Evolutionary conservation across 2,329 filamentous ascomycete genomes (phyloP), one percentile per base, ranked within the genome.

Genomic region (Neophaeococcomyces mojaviensis): DNA sequence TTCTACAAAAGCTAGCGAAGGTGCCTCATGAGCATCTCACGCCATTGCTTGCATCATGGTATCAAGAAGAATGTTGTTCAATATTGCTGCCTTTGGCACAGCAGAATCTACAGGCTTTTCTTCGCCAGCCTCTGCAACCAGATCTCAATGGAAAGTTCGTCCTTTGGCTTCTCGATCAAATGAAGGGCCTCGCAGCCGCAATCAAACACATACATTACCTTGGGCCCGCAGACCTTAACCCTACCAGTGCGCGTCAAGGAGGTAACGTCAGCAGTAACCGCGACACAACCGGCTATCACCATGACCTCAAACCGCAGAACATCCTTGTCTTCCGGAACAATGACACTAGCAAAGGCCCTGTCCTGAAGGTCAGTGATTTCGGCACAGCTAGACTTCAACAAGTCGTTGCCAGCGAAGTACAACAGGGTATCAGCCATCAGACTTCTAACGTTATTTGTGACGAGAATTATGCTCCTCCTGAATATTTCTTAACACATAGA

Each of bases 261-360:
- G 24, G 9, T 4, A 18, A 38, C 35, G n/a, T n/a, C n/a, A n/a
- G n/a, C n/a, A 20, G 35, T 5, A 16, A 37, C 16, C 22, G 39
- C 19, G n/a, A 10, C 7, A 22, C 22, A 8, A 26, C 20, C 12
- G 49, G 49, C 13, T 51, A 46, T 22, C 49, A 51, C 31, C 46
- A 49, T 37, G 46, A 51, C 26, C 36, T 51, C 19, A 45, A 51
- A 15, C 46, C 46, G 9, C 24, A 39, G 16, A 51, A 51, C 38
- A 49, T 51, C 18, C 42, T 51, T 9, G 35, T 51, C 9, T 50
- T 44, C 22, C 39, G 33, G 15, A 35, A 36, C 3, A 30, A 44
- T 18, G n/a, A n/a, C n/a, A n/a, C n/a, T n/a, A n/a, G n/a, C n/a
- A n/a, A n/a, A n/a, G n/a, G n/a, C n/a, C n/a, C n/a, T n/a, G 24